A percentile compares a stretch with the other conserved stretches of the same genome.
Evolutionary conservation across 1,139 yeast genomes (phyloP).

Genomic region (Candida freyschussii): DNA sequence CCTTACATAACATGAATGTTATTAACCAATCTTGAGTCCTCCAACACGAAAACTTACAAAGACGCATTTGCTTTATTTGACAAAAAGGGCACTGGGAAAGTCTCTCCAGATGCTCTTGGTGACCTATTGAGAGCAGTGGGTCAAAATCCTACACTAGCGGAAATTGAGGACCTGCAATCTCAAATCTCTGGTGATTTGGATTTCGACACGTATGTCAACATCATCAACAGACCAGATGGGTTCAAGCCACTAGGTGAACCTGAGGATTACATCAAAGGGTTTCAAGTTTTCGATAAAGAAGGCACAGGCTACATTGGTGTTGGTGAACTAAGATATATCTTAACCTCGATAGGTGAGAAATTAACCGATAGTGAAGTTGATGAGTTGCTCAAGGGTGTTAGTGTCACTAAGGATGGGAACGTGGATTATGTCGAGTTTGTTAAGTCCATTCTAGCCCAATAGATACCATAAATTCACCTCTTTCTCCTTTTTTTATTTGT

Average conservation of each 20-base stretch:
- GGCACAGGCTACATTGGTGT: conserved; percentile 94
- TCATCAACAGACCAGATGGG: conserved; percentile 84
- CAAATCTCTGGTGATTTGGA: conserved; percentile 42
- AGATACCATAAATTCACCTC: conserved; percentile 1
- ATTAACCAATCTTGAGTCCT: too few relatives aligned
- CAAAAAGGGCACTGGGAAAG: conserved; percentile 92
- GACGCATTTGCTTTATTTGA: conserved; percentile 98
- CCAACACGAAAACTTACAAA: conserved; percentile 64
- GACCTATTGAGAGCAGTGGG: conserved; percentile 96
- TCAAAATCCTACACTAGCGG: conserved; percentile 94
- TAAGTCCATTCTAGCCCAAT: conserved; percentile 88
- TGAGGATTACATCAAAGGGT: conserved; percentile 94
- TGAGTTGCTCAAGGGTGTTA: conserved; percentile 91
- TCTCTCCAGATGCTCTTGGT: conserved; percentile 83
- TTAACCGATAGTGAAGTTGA: conserved; percentile 88
- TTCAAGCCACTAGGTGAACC: conserved; percentile 89
- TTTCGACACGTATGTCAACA: conserved; percentile 71
- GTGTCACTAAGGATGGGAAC: conserved; percentile 88
- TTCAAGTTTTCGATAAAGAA: conserved; percentile 96
- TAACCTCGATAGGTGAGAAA: conserved; percentile 93
- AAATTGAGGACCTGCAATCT: conserved; percentile 69
- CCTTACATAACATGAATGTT: too few relatives aligned
- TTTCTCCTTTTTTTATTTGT: background rate
- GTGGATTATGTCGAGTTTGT: conserved; percentile 95
- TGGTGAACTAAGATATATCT: conserved; percentile 90